Evolutionary conservation across 2,329 filamentous ascomycete genomes (phyloP), one percentile per base, ranked within the genome.

Genomic region (Chaetomiaceae sp.): DNA sequence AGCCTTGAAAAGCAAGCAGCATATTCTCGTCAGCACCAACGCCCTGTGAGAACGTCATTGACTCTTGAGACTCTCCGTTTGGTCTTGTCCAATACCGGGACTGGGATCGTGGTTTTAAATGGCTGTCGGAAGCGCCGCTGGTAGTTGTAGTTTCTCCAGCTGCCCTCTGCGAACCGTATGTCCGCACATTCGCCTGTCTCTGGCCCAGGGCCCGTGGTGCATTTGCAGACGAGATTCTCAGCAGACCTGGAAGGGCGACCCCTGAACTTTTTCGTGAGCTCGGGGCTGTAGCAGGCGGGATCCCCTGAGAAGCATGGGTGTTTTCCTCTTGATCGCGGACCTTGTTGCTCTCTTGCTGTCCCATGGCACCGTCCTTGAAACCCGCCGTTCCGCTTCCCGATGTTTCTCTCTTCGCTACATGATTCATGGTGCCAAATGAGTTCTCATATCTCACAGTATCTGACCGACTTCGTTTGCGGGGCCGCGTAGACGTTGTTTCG

Each of bases 21-120:
- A 37, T 9, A 5, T 35, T 37, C 3, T 44, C 46, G 6, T 35
- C 20, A 3, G 39, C 25, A 21, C 12, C 20, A 8, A 40, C 44
- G n/a, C 35, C 35, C 44, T 58, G 58, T 3, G 57, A 60, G 23
- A 55, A 48, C 9, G 40, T 45, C 2, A 55, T 42, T 5, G 57
- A 55, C 10, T 53, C 52, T n/a, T 60, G 57, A 3, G 54, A 55
- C 27, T 57, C 52, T 4, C 55, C 53, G 7, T 58, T 47, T 9
- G 42, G 38, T 3, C 44, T 39, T 5, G 37, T 30, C 37, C 50
- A 55, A 12, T 50, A 49, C 33, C 51, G 50, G 14, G 54, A 53
- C 17, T 56, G 53, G 9, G 45, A 34, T 8, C 48, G 45, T 12
- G 34, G 14, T 33, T 12, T 8, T n/a, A 7, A 35, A n/a, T n/a